These are phyloP conservation scores for Paramarasmius palmivorus DNA, from an alignment of 1,284 basidiomycete species.

Conservation along the genomic window DNA sequence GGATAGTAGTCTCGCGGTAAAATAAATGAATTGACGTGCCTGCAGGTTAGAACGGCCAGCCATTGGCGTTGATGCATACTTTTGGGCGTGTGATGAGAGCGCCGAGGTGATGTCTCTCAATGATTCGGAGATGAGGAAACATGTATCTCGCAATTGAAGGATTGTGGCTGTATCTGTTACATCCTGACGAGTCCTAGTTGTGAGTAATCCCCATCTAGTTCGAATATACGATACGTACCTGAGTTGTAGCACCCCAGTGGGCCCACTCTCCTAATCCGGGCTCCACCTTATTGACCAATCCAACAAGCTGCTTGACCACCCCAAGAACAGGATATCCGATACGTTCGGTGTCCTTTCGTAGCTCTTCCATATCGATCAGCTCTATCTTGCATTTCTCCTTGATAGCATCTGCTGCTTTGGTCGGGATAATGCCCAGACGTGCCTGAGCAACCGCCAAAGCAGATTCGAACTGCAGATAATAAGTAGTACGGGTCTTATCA, in stretches of 20 bases:
- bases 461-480: constrained; percentile 41
- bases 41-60: constrained; percentile 46
- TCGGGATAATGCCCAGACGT: constrained; percentile 37
- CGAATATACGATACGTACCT: constrained; percentile 27
- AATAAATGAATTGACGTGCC: not conserved
- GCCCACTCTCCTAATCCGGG: constrained; percentile 42
- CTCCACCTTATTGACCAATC: constrained; percentile 31
- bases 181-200: constrained; percentile 34
- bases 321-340: constrained; percentile 46
- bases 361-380: constrained; percentile 36
- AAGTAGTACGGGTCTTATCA: constrained; percentile 33
- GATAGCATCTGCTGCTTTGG: constrained; percentile 34
- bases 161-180: constrained; percentile 46
- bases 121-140: constrained; percentile 29
- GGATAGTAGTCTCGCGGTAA: too few species aligned
- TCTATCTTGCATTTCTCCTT: constrained; percentile 32
- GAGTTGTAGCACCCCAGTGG: constrained; percentile 48
- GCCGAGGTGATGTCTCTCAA: constrained; percentile 28
- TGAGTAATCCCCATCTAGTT: too few species aligned
- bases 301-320: constrained; percentile 42
- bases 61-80: constrained; percentile 39
- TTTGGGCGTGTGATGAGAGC: constrained; percentile 28
- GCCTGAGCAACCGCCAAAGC: constrained; percentile 38
- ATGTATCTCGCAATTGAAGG: constrained; percentile 39
- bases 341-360: constrained; percentile 36